Conservation (phyloP, 257 asterid genomes). For the Eucommia ulmoides region DNA sequence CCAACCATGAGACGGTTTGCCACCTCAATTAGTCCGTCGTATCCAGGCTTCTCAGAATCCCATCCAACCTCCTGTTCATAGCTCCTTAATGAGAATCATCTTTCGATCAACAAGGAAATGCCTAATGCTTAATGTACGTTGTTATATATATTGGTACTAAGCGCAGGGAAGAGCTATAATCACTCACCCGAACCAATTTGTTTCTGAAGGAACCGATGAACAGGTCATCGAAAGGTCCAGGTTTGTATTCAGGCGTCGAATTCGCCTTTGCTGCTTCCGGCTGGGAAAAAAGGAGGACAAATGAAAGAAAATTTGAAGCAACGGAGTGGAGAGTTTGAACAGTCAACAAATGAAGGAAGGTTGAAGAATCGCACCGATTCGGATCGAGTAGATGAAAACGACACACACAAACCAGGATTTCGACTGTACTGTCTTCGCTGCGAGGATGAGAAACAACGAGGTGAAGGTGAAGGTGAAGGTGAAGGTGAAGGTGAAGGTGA, state of each 20-base stretch:
- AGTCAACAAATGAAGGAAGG: too few species aligned
- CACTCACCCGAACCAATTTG: conserved; percentile 57
- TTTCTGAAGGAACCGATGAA: conserved; percentile 55
- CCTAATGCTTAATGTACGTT: too few species aligned
- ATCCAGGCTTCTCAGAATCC: conserved; percentile 80
- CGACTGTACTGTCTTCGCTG: background rate
- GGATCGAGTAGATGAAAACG: conserved; percentile 12
- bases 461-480: background rate
- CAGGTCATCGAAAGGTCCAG: conserved; percentile 41
- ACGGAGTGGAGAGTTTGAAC: too few species aligned
- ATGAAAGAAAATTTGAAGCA: too few species aligned
- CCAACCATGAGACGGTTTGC: conserved; percentile 65
- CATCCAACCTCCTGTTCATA: conserved; percentile 55
- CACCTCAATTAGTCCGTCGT: conserved; percentile 67
- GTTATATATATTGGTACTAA: too few species aligned
- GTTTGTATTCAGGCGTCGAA: conserved; percentile 25
- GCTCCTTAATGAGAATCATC: background rate
- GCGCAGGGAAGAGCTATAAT: background rate
- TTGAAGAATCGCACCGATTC: background rate
- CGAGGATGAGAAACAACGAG: background rate
- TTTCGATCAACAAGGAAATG: background rate
- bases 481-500: background rate
- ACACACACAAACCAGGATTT: conserved; percentile 2
- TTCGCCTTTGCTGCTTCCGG: conserved; percentile 21
- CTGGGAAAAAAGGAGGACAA: conserved; percentile 10